These are phyloP conservation scores for Trichoderma oligosporum DNA, from an alignment of 2,329 filamentous ascomycete species.

Conservation along the genomic window DNA sequence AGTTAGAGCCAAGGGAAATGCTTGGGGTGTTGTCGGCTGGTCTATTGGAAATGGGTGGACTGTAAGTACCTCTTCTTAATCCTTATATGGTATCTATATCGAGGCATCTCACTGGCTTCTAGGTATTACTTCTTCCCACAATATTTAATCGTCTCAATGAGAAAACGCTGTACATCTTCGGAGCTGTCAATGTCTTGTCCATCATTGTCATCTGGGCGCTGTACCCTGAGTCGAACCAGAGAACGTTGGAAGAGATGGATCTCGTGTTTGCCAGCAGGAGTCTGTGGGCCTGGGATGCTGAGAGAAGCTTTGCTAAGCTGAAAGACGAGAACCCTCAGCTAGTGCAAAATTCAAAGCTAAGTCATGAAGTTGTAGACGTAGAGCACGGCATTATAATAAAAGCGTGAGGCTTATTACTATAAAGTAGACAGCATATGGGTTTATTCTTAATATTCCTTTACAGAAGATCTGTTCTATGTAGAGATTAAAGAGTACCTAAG, in stretches of 20 bases:
- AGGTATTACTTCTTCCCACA: constrained; percentile 50
- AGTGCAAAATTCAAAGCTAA: constrained; percentile 22
- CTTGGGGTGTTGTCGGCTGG: constrained; percentile 74
- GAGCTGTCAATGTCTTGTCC: constrained; percentile 59
- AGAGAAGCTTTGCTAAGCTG: constrained; percentile 59
- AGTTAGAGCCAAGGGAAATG: constrained; percentile 69
- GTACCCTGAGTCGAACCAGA: constrained; percentile 70
- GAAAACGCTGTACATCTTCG: constrained; percentile 73
- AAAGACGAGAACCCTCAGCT: constrained; percentile 57
- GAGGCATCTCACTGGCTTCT: constrained; percentile 28
- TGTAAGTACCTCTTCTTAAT: constrained; percentile 20
- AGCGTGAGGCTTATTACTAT: not conserved
- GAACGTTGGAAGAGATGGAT: constrained; percentile 73
- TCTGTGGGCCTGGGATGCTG: constrained; percentile 68
- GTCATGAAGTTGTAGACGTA: constrained; percentile 20
- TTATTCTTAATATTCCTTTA: no score
- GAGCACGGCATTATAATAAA: constrained; percentile 22
- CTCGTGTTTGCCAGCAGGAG: constrained; percentile 64
- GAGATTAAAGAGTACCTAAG: no score
- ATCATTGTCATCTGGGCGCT: constrained; percentile 70
- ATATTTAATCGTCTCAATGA: constrained; percentile 63
- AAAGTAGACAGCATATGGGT: not conserved
- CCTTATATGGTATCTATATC: not conserved
- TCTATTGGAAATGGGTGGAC: constrained; percentile 68
- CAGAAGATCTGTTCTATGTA: no score